Evolutionary conservation across 352 stramenopile genomes (phyloP).

Genomic region (Pythium utonaiense): DNA sequence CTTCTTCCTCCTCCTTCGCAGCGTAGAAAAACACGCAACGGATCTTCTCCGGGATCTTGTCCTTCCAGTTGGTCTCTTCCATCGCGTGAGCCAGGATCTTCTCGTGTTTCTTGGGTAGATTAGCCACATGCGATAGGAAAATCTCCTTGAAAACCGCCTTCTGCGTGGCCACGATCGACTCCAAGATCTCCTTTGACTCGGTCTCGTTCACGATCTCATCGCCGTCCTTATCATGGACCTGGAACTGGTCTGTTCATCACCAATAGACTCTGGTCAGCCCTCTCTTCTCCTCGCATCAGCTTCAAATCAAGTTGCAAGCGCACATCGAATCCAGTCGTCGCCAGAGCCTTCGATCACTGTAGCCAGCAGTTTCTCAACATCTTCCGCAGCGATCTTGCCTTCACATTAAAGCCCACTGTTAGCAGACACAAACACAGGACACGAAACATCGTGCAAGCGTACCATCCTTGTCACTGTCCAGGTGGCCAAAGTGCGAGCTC

Average conservation of each 20-base stretch:
- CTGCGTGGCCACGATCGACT: slow-evolving; percentile 57
- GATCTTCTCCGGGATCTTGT: slow-evolving; percentile 72
- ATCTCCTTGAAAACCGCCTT: slow-evolving; percentile 54
- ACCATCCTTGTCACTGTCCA: slow-evolving; percentile 73
- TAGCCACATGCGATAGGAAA: slow-evolving; percentile 54
- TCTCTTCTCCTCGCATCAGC: background rate
- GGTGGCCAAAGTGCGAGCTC: slow-evolving; percentile 38
- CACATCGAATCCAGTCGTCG: slow-evolving; percentile 17
- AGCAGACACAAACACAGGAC: too few species aligned
- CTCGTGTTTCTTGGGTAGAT: slow-evolving; percentile 39
- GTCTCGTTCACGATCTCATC: slow-evolving; percentile 50
- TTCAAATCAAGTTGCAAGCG: background rate
- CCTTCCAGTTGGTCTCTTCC: slow-evolving; percentile 59
- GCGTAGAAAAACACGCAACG: slow-evolving; percentile 74
- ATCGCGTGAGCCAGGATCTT: slow-evolving; percentile 50
- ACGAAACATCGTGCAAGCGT: slow-evolving; percentile 3
- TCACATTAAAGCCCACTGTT: too few species aligned
- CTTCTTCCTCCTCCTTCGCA: slow-evolving; percentile 51
- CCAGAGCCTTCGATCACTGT: slow-evolving; percentile 13
- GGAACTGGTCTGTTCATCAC: slow-evolving; percentile 45
- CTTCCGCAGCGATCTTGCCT: slow-evolving; percentile 41
- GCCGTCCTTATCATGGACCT: slow-evolving; percentile 50
- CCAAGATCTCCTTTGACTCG: slow-evolving; percentile 54
- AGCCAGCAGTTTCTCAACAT: slow-evolving; percentile 42
- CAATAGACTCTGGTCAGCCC: background rate